Conservation (phyloP, 2,329 filamentous ascomycete genomes). For the Fusarium virguliforme region DNA sequence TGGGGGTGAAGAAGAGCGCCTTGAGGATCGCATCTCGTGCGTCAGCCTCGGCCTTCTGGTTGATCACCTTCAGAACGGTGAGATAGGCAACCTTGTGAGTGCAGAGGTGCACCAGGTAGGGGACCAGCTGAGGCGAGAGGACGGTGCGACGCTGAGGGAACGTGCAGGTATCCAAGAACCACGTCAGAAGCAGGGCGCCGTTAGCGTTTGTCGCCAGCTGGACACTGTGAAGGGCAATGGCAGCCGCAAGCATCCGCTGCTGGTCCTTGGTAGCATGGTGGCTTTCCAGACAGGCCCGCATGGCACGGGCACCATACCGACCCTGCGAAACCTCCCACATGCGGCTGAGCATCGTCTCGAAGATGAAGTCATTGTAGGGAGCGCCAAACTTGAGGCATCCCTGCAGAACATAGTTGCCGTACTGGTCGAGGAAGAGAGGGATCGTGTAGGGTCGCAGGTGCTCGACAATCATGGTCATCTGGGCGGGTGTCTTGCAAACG, state of each 20-base stretch:
- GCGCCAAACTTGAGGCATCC: constrained; percentile 93
- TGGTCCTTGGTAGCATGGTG: constrained; percentile 96
- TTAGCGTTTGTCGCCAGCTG: constrained; percentile 97
- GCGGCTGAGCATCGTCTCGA: constrained; percentile 94
- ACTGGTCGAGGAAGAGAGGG: constrained; percentile 95
- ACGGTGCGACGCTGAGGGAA: constrained; percentile 94
- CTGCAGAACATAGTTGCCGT: constrained; percentile 98
- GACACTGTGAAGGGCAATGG: constrained; percentile 96
- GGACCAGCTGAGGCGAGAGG: constrained; percentile 90
- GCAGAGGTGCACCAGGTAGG: constrained; percentile 94
- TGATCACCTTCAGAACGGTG: constrained; percentile 97
- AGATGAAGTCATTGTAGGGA: constrained; percentile 96
- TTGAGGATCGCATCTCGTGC: constrained; percentile 91
- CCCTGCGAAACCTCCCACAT: constrained; percentile 97
- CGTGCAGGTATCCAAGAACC: constrained; percentile 98
- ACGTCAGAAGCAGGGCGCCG: constrained; percentile 92
- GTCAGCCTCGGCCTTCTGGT: constrained; percentile 94
- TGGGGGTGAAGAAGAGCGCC: constrained; percentile 91
- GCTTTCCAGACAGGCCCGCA: constrained; percentile 96
- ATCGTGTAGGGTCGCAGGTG: constrained; percentile 89
- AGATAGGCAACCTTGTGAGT: constrained; percentile 99
- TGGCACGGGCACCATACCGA: constrained; percentile 93
- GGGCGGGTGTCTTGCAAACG: constrained; percentile 86
- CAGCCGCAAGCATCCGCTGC: constrained; percentile 93
- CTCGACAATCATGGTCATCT: constrained; percentile 89